Conservation (phyloP, 805 yeast species). For the Candida incommunis region DNA sequence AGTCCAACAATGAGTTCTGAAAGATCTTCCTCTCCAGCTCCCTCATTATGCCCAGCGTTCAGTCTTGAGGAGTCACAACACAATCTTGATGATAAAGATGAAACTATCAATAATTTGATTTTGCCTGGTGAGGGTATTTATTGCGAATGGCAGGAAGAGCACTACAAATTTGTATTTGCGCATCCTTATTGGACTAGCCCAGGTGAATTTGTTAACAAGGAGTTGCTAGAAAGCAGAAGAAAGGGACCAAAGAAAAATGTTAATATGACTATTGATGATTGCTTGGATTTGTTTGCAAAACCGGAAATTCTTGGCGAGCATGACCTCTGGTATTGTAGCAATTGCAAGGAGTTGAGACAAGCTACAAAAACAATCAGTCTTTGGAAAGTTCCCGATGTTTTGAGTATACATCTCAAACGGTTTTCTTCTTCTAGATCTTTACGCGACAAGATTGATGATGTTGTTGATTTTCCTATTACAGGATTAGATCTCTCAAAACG, state of each 20-base stretch:
- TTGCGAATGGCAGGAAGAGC: slow-evolving; percentile 9
- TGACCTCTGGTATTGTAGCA: slow-evolving; percentile 90
- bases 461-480: slow-evolving; percentile 76
- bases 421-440: slow-evolving; percentile 74
- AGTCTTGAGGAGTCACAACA: not conserved
- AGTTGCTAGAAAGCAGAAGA: not conserved
- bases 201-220: not conserved
- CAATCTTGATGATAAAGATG: not conserved
- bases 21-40: not conserved
- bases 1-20: not conserved
- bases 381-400: slow-evolving; percentile 88
- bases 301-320: slow-evolving; percentile 79
- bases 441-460: slow-evolving; percentile 77
- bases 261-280: slow-evolving; percentile 49
- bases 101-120: not conserved
- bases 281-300: slow-evolving; percentile 57
- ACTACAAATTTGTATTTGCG: not conserved
- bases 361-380: slow-evolving; percentile 84
- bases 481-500: slow-evolving; percentile 61
- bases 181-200: not conserved
- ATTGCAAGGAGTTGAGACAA: slow-evolving; percentile 75
- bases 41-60: not conserved
- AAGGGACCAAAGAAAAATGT: slow-evolving; percentile 14
- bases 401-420: slow-evolving; percentile 80
- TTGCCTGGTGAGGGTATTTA: slow-evolving; percentile 8